phyloP scores from a whole-genome alignment of 116 monocot genomes.

The Trichopus zeylanicus region DNA sequence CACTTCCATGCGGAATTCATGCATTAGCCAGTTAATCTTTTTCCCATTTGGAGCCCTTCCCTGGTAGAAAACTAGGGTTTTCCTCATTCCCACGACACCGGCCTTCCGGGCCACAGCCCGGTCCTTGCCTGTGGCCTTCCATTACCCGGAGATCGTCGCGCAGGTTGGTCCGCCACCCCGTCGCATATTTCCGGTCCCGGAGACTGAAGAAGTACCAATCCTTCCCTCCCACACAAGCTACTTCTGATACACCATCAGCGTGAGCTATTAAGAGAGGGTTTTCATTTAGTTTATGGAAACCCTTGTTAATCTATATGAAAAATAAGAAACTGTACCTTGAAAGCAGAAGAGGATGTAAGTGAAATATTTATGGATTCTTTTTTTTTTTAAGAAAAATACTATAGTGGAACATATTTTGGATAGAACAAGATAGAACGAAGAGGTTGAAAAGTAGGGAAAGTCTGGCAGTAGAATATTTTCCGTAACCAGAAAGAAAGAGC shows the following conservation, averaged over 20 bases:
- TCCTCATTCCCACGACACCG: slow-evolving; percentile 65
- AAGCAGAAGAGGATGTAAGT: too few relatives aligned
- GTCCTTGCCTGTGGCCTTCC: slow-evolving; percentile 94
- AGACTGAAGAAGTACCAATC: slow-evolving; percentile 83
- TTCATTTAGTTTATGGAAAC: too few relatives aligned
- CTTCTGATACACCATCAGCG: slow-evolving; percentile 10
- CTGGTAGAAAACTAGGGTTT: slow-evolving; percentile 82
- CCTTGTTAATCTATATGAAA: too few relatives aligned
- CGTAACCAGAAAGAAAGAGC: too few relatives aligned
- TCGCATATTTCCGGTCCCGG: slow-evolving; percentile 62
- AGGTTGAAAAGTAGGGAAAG: too few relatives aligned
- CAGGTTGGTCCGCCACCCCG: slow-evolving; percentile 70
- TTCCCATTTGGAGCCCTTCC: slow-evolving; percentile 82
- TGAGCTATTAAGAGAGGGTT: too few relatives aligned
- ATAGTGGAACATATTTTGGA: too few relatives aligned
- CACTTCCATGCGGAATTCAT: slow-evolving; percentile 60
- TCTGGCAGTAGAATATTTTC: too few relatives aligned
- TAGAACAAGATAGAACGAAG: too few relatives aligned
- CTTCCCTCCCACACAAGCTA: slow-evolving; percentile 43
- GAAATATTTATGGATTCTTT: too few relatives aligned
- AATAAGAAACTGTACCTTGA: too few relatives aligned
- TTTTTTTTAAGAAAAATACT: too few relatives aligned
- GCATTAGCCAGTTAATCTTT: slow-evolving; percentile 94
- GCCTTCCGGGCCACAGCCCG: slow-evolving; percentile 27
- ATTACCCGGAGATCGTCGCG: slow-evolving; percentile 73